Conservation (phyloP, 1,284 basidiomycete species). For the Testicularia cyperi region DNA sequence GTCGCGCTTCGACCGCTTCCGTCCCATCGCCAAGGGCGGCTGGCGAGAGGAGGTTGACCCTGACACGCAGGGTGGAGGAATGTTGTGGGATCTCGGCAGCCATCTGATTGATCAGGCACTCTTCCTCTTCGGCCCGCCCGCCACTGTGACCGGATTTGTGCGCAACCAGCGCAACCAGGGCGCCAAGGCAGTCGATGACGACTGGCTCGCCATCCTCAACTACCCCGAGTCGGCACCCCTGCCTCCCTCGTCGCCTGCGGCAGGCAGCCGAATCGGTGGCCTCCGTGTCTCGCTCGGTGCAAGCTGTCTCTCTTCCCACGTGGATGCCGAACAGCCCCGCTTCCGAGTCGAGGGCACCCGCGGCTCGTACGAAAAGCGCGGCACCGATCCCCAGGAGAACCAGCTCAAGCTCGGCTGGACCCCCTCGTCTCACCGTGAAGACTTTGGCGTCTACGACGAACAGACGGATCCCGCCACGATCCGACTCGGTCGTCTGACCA, state of each 20-base stretch:
- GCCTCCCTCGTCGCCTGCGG: slow-evolving; percentile 33
- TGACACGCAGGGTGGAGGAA: slow-evolving; percentile 49
- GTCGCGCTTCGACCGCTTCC: slow-evolving; percentile 55
- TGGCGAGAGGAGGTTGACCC: slow-evolving; percentile 55
- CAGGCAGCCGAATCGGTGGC: slow-evolving; percentile 46
- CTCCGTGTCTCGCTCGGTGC: slow-evolving; percentile 46
- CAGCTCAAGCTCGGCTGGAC: slow-evolving; percentile 56
- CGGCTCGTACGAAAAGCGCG: slow-evolving; percentile 53
- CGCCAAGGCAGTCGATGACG: slow-evolving; percentile 48
- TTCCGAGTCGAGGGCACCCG: slow-evolving; percentile 51
- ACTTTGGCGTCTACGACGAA: slow-evolving; percentile 52
- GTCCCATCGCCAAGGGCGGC: slow-evolving; percentile 54
- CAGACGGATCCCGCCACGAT: slow-evolving; percentile 29
- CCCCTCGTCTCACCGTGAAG: slow-evolving; percentile 40
- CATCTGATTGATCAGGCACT: slow-evolving; percentile 56
- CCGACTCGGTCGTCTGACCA: slow-evolving; percentile 47
- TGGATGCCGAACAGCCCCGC: slow-evolving; percentile 49
- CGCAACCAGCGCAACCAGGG: slow-evolving; percentile 49
- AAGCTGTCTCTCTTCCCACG: slow-evolving; percentile 50
- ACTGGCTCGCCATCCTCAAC: slow-evolving; percentile 50
- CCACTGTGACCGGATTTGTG: slow-evolving; percentile 46
- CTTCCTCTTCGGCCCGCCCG: slow-evolving; percentile 52
- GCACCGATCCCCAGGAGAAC: slow-evolving; percentile 56
- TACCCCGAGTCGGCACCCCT: slow-evolving; percentile 43
- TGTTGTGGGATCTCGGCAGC: slow-evolving; percentile 56